phyloP scores from a whole-genome alignment of 768 basidiomycete genomes.

The Cyclocybe aegerita region DNA sequence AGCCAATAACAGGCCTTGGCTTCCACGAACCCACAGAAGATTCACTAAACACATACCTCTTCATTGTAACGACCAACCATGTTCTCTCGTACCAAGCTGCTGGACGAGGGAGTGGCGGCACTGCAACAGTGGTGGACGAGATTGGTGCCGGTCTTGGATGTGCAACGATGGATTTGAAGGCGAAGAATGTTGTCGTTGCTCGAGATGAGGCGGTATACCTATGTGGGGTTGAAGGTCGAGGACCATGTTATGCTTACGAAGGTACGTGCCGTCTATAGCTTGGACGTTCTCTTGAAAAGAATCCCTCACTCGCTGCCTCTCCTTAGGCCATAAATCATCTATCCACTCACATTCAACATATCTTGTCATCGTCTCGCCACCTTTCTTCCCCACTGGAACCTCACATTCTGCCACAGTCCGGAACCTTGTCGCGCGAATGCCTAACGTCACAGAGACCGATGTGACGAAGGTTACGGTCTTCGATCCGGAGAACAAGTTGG shows the following conservation, averaged over 20 bases:
- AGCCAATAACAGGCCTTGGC: conserved; percentile 92
- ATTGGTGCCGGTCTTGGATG: conserved; percentile 85
- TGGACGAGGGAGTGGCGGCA: conserved; percentile 65
- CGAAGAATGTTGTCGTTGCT: conserved; percentile 79
- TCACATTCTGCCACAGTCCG: conserved; percentile 76
- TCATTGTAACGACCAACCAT: conserved; percentile 86
- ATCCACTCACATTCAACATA: conserved; percentile 80
- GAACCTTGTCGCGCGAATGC: conserved; percentile 59
- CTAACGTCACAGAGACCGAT: conserved; percentile 48
- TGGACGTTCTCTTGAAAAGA: background rate
- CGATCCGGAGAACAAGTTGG: conserved; percentile 89
- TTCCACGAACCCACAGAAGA: conserved; percentile 67
- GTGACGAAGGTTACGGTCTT: conserved; percentile 83
- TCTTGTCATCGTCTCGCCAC: conserved; percentile 87
- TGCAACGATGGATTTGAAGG: conserved; percentile 73
- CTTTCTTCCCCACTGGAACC: conserved; percentile 64
- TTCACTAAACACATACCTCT: conserved; percentile 55
- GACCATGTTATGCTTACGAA: conserved; percentile 89
- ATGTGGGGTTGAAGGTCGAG: conserved; percentile 78
- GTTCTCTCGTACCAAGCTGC: conserved; percentile 77
- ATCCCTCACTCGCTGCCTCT: background rate
- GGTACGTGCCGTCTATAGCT: conserved; percentile 41
- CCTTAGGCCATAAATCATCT: conserved; percentile 70
- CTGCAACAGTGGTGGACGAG: conserved; percentile 78
- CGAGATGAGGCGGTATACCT: conserved; percentile 91